phyloP scores from a whole-genome alignment of 2,329 filamentous ascomycete genomes.

The Celoporthe dispersa region DNA sequence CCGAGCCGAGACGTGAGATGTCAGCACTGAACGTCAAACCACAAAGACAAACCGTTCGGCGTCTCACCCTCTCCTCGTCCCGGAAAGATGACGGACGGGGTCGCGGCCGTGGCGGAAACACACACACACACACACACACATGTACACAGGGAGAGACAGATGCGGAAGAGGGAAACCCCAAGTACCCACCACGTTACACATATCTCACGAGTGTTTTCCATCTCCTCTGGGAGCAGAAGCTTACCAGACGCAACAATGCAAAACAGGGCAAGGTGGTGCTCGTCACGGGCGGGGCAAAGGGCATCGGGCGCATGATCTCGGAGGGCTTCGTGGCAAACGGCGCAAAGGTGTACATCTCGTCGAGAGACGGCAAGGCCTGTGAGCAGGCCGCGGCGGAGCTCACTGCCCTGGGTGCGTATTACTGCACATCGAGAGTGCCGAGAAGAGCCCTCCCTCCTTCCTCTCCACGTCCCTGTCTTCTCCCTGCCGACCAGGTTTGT shows the following conservation, averaged over 20 bases:
- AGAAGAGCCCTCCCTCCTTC: no score
- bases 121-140: no score
- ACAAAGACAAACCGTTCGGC: no score
- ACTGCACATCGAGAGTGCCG: background rate
- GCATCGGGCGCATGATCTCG: conserved; percentile 71
- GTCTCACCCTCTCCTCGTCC: no score
- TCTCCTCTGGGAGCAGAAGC: background rate
- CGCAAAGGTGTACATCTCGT: conserved; percentile 68
- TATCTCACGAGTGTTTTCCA: background rate
- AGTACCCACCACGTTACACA: no score
- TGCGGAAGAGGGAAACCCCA: no score
- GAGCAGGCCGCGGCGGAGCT: conserved; percentile 59
- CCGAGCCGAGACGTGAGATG: no score
- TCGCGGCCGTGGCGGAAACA: no score
- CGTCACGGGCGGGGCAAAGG: conserved; percentile 63
- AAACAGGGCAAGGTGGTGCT: conserved; percentile 60
- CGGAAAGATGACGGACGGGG: no score
- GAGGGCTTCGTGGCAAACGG: conserved; percentile 68
- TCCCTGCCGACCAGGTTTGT: no score
- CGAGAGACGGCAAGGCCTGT: conserved; percentile 64
- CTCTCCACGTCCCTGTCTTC: no score
- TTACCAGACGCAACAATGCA: background rate
- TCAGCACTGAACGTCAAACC: no score
- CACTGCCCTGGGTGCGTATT: conserved; percentile 49
- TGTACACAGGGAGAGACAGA: background rate